These are phyloP conservation scores for Thermothielavioides terrestris DNA, from an alignment of 495 filamentous ascomycete species.

Conservation along the genomic window DNA sequence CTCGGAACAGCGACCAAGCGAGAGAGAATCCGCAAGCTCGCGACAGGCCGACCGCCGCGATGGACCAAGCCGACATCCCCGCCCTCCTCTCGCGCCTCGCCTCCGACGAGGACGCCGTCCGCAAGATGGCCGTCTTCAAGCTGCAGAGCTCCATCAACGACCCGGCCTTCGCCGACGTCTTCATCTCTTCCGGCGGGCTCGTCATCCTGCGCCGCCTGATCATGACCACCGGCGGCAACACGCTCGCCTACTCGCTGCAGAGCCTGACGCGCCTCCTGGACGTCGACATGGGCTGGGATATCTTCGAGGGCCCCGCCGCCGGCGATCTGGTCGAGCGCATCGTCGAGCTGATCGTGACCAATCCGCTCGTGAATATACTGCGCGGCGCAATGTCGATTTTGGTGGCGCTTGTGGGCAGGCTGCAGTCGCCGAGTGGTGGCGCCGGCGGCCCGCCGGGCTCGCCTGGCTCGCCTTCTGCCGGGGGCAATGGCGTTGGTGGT, in stretches of 20 bases:
- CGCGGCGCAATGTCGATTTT: constrained; percentile 94
- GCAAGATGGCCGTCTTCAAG: constrained; percentile 99
- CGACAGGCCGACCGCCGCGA: constrained; percentile 2
- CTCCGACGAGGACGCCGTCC: constrained; percentile 70
- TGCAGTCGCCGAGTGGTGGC: too few species aligned
- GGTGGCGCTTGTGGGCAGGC: constrained; percentile 83
- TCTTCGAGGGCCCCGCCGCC: constrained; percentile 44
- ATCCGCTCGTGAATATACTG: constrained; percentile 94
- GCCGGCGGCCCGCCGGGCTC: too few species aligned
- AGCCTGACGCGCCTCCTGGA: constrained; percentile 79
- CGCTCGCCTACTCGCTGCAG: constrained; percentile 86
- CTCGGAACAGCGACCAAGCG: too few species aligned
- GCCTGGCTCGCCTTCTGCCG: too few species aligned
- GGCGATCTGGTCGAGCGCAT: constrained; percentile 57
- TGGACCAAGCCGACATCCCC: constrained; percentile 49
- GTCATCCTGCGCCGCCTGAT: constrained; percentile 70
- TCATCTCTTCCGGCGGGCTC: constrained; percentile 82
- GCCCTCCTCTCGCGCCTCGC: constrained; percentile 47
- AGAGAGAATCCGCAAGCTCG: too few species aligned
- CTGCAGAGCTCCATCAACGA: constrained; percentile 90
- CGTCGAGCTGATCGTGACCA: constrained; percentile 88
- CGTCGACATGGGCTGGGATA: constrained; percentile 96
- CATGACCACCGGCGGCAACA: constrained; percentile 81
- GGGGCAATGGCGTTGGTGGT: neutral
- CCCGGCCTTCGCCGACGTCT: constrained; percentile 92